Evolutionary conservation across 1,139 yeast genomes (phyloP).

Genomic region (Blastobotrys malaysiensis): DNA sequence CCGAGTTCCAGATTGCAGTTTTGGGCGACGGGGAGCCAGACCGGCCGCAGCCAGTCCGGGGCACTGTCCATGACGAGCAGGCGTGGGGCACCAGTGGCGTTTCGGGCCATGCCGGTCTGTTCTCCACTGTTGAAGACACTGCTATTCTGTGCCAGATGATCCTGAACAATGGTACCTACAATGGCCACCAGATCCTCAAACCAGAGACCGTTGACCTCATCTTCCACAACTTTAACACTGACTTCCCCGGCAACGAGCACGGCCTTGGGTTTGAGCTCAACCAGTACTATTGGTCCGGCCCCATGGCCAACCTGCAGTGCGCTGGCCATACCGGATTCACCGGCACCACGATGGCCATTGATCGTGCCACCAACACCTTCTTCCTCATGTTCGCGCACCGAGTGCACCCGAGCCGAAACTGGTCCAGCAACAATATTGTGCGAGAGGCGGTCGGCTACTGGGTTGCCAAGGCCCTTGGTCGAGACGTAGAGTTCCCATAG

Average conservation of each 20-base stretch:
- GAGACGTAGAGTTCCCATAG: constrained; percentile 6
- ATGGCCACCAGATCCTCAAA: constrained; percentile 10
- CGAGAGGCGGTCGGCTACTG: constrained; percentile 13
- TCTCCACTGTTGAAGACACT: constrained; percentile 17
- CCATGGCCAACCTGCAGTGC: constrained; percentile 11
- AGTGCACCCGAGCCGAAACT: constrained; percentile 17
- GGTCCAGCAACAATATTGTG: constrained; percentile 14
- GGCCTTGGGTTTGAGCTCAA: constrained; percentile 20
- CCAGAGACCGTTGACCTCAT: constrained; percentile 13
- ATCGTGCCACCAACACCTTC: constrained; percentile 13
- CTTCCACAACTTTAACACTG: constrained; percentile 13
- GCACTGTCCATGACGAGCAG: constrained; percentile 20
- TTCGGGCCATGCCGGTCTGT: constrained; percentile 20
- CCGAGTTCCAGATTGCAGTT: constrained; percentile 15
- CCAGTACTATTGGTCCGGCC: constrained; percentile 17
- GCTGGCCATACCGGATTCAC: constrained; percentile 22
- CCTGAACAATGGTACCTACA: constrained; percentile 15
- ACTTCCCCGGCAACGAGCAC: constrained; percentile 16
- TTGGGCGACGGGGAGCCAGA: constrained; percentile 12
- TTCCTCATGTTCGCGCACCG: constrained; percentile 16
- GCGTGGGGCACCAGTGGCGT: constrained; percentile 17
- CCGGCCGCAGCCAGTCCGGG: constrained; percentile 19
- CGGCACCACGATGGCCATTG: constrained; percentile 19
- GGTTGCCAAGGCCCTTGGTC: constrained; percentile 11
- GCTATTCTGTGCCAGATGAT: constrained; percentile 18